These are phyloP conservation scores for Graphilbum fragrans DNA, from an alignment of 2,329 filamentous ascomycete species.

Conservation along the genomic window DNA sequence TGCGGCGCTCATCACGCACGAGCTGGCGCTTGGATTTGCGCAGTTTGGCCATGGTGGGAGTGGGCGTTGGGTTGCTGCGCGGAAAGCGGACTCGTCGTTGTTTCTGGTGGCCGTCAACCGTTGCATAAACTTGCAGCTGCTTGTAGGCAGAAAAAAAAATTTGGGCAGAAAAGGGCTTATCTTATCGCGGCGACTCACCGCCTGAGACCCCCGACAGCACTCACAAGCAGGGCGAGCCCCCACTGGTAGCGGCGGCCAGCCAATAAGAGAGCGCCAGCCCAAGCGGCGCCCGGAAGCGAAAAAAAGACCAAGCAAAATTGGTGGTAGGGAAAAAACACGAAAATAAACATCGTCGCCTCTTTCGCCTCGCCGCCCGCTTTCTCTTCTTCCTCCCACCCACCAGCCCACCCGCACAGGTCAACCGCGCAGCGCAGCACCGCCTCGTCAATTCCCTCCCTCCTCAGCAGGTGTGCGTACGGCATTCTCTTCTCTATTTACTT, in stretches of 20 bases:
- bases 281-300: background rate
- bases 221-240: too few species aligned
- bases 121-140: background rate
- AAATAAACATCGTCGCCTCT: slow-evolving; percentile 13
- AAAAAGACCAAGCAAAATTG: slow-evolving; percentile 7
- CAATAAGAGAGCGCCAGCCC: too few species aligned
- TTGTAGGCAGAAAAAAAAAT: background rate
- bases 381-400: slow-evolving; percentile 7
- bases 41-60: slow-evolving; percentile 18
- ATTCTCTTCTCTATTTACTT: slow-evolving; percentile 8
- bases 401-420: slow-evolving; percentile 14
- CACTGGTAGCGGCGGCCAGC: too few species aligned
- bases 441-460: slow-evolving; percentile 26
- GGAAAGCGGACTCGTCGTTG: background rate
- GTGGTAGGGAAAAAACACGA: slow-evolving; percentile 11
- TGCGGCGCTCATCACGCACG: slow-evolving; percentile 23
- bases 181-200: background rate
- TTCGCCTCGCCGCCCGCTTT: slow-evolving; percentile 2
- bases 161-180: slow-evolving; percentile 5
- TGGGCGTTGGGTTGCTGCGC: background rate
- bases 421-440: slow-evolving; percentile 24
- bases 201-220: too few species aligned
- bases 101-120: too few species aligned
- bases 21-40: slow-evolving; percentile 24
- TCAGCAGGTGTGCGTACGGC: slow-evolving; percentile 27